Evolutionary conservation across 345 rosid species (phyloP), one percentile per base, ranked within the genome.

Genomic region (Limnanthes douglasii): DNA sequence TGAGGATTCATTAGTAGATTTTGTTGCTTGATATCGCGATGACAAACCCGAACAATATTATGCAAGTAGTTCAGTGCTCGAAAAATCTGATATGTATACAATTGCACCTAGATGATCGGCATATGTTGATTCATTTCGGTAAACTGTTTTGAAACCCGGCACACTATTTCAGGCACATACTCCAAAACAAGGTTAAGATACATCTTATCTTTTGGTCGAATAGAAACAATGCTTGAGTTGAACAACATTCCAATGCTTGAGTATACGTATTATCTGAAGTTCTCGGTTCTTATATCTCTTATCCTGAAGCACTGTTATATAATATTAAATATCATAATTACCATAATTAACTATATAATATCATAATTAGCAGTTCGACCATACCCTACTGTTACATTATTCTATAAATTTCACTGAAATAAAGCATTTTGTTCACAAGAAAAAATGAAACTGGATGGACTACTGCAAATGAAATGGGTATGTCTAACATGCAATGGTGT

Each of bases 11-110:
- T 95, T 21, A 88, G 72, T 44, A 83, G 62, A 59, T 88, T 88
- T 42, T 88, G 97, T 26, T 95, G 97, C 65, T 88, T 88, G 64
- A 88, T 88, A 60, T 88, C 97, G 50, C 95, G 88, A 37, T 88
- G 97, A 61, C 97, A 88, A 40, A 88, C 79, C 34, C 95, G 95
- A 52, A 83, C 76, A 37, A 61, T 72, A 27, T 70, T 68, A 59
- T 88, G 97, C 21, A 88, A 54, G 57, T 83, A 88, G 15, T 88
- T 85, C 56, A 88, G 90, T 18, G 97, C 97, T 54, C 97, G 74
- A 56, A 90, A 88, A 54, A 88, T 88, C 97, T 88, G 98, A 51
- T 90, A 90, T 5, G 85, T 77, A 46, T 90, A 83, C 38, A 90
- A 94, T 55, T 90, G 79, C 34, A 90, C 92, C 53, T 79, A 84